Base-by-base conservation (phyloP, 2,329 filamentous ascomycete species). In the Fusarium sp. region DNA sequence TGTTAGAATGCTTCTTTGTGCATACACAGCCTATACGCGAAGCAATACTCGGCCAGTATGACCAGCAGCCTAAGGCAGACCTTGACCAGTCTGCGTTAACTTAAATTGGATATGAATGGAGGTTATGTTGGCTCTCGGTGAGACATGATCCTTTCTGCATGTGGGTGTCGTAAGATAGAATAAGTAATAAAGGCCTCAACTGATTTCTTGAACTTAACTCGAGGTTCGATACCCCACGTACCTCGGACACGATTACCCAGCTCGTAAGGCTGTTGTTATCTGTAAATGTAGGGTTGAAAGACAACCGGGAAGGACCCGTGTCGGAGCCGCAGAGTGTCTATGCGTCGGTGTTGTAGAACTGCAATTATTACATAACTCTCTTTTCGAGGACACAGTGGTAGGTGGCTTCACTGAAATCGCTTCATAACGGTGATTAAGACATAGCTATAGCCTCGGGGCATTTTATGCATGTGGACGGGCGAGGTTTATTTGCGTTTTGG, bases 101-200 rank as follows among this genome's bases (percentile, higher is more conserved):
- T 29, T 24, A 58, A 49, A 51, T 61, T 49, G 56, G n/a, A 61
- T 40, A 48, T 34, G 47, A 46, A 24, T 25, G 45, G 56, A 44
- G 32, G 27, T 47, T 40, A 45, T 57, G 57, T 65, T 60, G 51
- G 51, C 61, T 71, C 65, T 63, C 48, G 52, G 55, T 47, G 54
- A 61, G 63, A 61, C 56, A 64, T 64, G 60, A 47, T 46, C 32
- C 47, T 25, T 41, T 59, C 64, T 48, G 40, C 68, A 55, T 56
- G 34, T 45, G 42, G 27, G 49, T 54, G 63, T 74, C 67, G 69
- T 74, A 71, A 74, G 67, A 74, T 68, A 20, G 52, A 32, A 24
- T 34, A 57, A 25, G 32, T 32, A 34, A 25, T 32, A 53, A 49
- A 61, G 40, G 27, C 42, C 61, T 54, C 40, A 40, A 20, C 55